Percentiles rank a stretch among this genome's conserved stretches.
These are phyloP conservation scores for Lodderomyces theae DNA, from an alignment of 1,139 yeast species.

Conservation along the genomic window DNA sequence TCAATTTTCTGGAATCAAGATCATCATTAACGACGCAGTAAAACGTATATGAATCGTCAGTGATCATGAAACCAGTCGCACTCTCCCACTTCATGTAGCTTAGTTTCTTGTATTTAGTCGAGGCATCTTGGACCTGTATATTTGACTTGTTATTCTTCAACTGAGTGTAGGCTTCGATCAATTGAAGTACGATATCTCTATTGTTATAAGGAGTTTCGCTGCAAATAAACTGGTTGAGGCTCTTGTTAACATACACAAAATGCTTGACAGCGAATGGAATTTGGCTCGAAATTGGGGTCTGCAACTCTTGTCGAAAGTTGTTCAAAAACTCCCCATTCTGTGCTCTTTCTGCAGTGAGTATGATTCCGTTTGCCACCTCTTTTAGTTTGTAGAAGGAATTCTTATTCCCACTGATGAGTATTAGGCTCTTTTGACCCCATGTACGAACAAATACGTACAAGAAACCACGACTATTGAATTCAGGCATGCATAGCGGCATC, in stretches of 20 bases:
- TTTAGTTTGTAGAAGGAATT: slow-evolving; percentile 78
- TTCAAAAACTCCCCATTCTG: slow-evolving; percentile 35
- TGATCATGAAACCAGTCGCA: slow-evolving; percentile 39
- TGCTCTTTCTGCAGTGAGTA: slow-evolving; percentile 32
- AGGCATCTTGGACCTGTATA: slow-evolving; percentile 9
- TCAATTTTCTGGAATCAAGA: slow-evolving; percentile 30
- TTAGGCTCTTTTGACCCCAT: slow-evolving; percentile 54
- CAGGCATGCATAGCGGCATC: slow-evolving; percentile 91
- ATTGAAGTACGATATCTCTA: slow-evolving; percentile 21
- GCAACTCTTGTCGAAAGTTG: slow-evolving; percentile 35
- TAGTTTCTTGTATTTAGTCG: slow-evolving; percentile 26
- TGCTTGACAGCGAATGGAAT: slow-evolving; percentile 49
- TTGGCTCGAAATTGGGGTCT: slow-evolving; percentile 13
- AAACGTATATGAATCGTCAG: slow-evolving; percentile 36
- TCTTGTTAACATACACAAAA: slow-evolving; percentile 73
- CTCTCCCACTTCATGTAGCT: slow-evolving; percentile 33
- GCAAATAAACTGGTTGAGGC: slow-evolving; percentile 39
- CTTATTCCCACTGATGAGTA: slow-evolving; percentile 78
- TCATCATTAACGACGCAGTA: slow-evolving; percentile 33
- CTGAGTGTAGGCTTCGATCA: slow-evolving; percentile 32
- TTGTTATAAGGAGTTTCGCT: slow-evolving; percentile 23
- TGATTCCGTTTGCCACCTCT: slow-evolving; percentile 52
- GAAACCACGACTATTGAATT: slow-evolving; percentile 85
- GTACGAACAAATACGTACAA: slow-evolving; percentile 75
- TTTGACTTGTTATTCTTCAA: slow-evolving; percentile 29